Evolutionary conservation across 2,329 filamentous ascomycete species (phyloP).

Genomic region (Capronia americana): DNA sequence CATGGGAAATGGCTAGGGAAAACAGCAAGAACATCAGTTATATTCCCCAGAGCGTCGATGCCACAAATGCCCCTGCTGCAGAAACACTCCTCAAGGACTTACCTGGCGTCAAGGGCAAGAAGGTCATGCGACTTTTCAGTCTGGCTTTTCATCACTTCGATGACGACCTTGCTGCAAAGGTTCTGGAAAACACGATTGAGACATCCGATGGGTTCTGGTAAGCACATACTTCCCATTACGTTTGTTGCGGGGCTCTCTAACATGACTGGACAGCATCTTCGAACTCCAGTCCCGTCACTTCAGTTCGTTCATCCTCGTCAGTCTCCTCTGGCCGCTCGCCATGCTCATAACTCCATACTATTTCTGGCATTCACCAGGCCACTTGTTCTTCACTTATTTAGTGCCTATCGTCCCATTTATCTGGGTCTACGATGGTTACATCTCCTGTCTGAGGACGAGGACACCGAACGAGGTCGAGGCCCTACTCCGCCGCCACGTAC

Average conservation of each 20-base stretch:
- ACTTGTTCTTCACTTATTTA: conserved; percentile 70
- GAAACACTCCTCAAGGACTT: conserved; percentile 44
- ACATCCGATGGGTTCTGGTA: conserved; percentile 51
- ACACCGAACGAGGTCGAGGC: conserved; percentile 69
- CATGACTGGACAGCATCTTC: conserved; percentile 58
- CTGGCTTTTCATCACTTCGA: conserved; percentile 80
- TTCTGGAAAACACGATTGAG: conserved; percentile 68
- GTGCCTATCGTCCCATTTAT: conserved; percentile 72
- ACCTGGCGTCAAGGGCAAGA: conserved; percentile 51
- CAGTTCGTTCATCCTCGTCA: conserved; percentile 60
- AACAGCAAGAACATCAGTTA: conserved; percentile 65
- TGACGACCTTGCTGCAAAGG: conserved; percentile 64
- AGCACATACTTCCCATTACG: conserved; percentile 9
- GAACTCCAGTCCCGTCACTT: conserved; percentile 73
- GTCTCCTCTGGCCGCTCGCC: conserved; percentile 51
- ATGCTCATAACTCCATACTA: conserved; percentile 44
- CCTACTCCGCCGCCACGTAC: conserved; percentile 55
- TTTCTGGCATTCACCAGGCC: conserved; percentile 57
- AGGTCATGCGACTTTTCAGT: conserved; percentile 73
- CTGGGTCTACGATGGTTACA: conserved; percentile 70
- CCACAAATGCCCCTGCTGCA: conserved; percentile 62
- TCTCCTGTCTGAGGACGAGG: conserved; percentile 71
- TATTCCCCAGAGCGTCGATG: conserved; percentile 68
- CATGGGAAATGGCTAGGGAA: conserved; percentile 63
- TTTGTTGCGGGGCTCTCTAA: conserved; percentile 2